Base-by-base conservation (phyloP, 2,329 filamentous ascomycete genomes). In the Cyphellophora attinorum region DNA sequence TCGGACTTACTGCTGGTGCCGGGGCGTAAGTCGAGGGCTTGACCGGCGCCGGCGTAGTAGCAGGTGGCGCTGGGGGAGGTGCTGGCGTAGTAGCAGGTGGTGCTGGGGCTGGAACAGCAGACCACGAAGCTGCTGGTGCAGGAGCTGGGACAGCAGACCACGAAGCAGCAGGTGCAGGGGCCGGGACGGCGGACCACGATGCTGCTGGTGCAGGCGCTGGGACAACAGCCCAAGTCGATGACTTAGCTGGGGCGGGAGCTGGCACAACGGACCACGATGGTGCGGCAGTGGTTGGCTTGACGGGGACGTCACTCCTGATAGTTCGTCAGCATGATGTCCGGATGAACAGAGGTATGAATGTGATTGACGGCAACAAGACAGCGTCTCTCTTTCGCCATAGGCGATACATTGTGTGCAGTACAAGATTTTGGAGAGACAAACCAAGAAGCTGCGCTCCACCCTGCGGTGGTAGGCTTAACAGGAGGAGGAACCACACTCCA, bases 181-280 rank as follows among this genome's bases (percentile, higher is more conserved):
- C 29, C 13, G 15, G 29, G 14, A 10, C 21, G 17, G 17, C 13
- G 12, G 12, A 16, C 15, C 12, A 18, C 16, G 8, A 14, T 19
- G 14, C 15, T 17, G 29, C 29, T 18, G 12, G 29, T 16, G 29
- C 29, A 14, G 13, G 29, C 14, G 12, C 29, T 19, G 29, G 15
- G 16, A n/a, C 15, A 12, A n/a, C 4, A 13, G 29, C 29, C 13
- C 12, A 18, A 31, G 14, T 18, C 29, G 8, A 19, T 13, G 29
- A 16, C 15, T 18, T 14, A 17, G 14, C 29, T 19, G 19, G 12
- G 16, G 5, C 29, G 15, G 32, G 12, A 35, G 25, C 31, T 6
- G 36, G 36, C 21, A 11, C 16, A 11, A 36, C 37, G 23, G 37
- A 29, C 21, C 21, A 25, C 21, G 27, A 32, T 3, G 21, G n/a